Conservation (phyloP, 2,329 filamentous ascomycete species). For the Coleophoma cylindrospora region DNA sequence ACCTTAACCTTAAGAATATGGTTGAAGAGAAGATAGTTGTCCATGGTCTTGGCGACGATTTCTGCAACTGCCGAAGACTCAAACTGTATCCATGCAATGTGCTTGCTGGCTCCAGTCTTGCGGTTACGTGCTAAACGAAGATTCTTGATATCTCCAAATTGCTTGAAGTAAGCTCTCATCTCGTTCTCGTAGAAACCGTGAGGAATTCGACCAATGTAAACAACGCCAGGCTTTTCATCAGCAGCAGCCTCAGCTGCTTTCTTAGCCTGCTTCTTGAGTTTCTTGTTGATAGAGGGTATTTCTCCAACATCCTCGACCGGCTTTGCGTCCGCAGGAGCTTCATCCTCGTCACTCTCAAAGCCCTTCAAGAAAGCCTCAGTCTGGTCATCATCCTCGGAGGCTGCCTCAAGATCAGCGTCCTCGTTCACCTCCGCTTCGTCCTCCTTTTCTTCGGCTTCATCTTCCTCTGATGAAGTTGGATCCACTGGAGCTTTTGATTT, state of each 20-base stretch:
- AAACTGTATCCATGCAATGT: constrained; percentile 95
- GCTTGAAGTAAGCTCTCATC: constrained; percentile 88
- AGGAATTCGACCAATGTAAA: constrained; percentile 88
- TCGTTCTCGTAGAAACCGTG: constrained; percentile 97
- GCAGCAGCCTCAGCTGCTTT: constrained; percentile 33
- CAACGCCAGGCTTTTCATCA: constrained; percentile 62
- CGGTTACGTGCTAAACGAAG: constrained; percentile 88
- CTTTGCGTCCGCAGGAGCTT: constrained; percentile 38
- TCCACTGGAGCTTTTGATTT: constrained; percentile 5
- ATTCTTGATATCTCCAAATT: constrained; percentile 78
- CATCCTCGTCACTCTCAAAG: constrained; percentile 44
- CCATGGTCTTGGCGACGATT: constrained; percentile 93
- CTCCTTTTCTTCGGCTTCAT: constrained; percentile 1
- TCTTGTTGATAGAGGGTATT: constrained; percentile 32
- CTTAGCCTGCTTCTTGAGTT: constrained; percentile 44
- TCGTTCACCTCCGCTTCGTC: constrained; percentile 9
- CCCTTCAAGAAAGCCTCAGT: constrained; percentile 48
- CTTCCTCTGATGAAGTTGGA: constrained; percentile 1
- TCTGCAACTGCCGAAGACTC: constrained; percentile 70
- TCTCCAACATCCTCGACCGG: constrained; percentile 25
- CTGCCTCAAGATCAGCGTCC: constrained; percentile 24
- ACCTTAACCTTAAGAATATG: constrained; percentile 87
- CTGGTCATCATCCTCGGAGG: constrained; percentile 40
- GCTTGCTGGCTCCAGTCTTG: constrained; percentile 84
- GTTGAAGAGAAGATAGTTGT: constrained; percentile 93